Base-by-base conservation (phyloP, 805 yeast genomes). In the Yarrowia sp. region DNA sequence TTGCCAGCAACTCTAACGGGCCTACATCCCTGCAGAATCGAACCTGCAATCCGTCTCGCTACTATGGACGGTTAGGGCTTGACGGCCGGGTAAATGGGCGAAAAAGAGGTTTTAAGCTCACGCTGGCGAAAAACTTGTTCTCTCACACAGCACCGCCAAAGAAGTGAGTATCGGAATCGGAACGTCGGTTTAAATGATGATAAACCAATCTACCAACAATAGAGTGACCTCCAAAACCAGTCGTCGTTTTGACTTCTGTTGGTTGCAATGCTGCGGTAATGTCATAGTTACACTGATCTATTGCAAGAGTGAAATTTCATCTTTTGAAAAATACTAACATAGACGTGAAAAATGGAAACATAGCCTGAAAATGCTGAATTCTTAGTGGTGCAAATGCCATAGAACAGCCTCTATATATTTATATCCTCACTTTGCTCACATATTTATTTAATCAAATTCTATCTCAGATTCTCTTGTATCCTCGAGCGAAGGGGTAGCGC, bases 201-300 rank as follows among this genome's bases (percentile, higher is more conserved):
- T 44, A 58, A 33, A 43, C 51, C 64, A 58, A 58, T 58, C 51
- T 58, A 43, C 50, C 64, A 43, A 42, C 42, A 43, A 43, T 43
- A 28, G 64, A 58, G 64, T 51, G 18, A 13, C 64, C 50, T 41
- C 60, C 33, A 43, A 42, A 58, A 43, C 41, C 64, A 58, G 50
- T 58, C 33, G 51, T 58, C 64, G 64, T 58, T 36, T 58, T 58
- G 64, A 58, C 51, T 58, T 58, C 51, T 58, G 64, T 58, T 57
- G 64, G 51, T 18, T 18, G 64, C 64, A 58, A 58, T 58, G 64
- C 64, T 58, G 64, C 64, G 64, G 64, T 58, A 58, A 58, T 58
- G 64, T 58, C 64, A 58, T 58, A 58, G 64, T 58, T 58, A 58
- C 64, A 43, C 64, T 58, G 64, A 58, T 43, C 43, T 15, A 7